A percentile compares a stretch with the other conserved stretches of the same genome.
These are phyloP conservation scores for Aspergillus sp. DNA, from an alignment of 2,329 filamentous ascomycete species.

Conservation along the genomic window DNA sequence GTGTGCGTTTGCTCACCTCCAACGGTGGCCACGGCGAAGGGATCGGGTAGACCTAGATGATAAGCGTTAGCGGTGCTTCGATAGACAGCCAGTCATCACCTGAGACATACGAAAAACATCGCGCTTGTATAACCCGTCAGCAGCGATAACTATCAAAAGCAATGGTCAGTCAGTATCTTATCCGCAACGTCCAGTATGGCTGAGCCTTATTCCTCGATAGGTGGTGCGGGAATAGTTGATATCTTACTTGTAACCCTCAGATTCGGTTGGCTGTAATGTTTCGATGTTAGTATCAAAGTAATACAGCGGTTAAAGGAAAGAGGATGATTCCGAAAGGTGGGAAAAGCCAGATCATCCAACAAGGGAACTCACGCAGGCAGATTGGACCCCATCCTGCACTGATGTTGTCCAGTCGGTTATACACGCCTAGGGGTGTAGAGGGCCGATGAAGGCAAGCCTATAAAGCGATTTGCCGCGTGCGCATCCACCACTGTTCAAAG, in stretches of 20 bases:
- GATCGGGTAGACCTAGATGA: conserved; percentile 83
- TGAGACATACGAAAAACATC: conserved; percentile 89
- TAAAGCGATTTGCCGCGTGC: conserved; percentile 28
- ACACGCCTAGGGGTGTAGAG: conserved; percentile 28
- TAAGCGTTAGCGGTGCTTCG: conserved; percentile 13
- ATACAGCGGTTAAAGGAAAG: neutral
- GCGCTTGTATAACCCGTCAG: conserved; percentile 96
- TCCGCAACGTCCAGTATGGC: neutral
- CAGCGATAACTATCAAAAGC: conserved; percentile 77
- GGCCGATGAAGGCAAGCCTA: conserved; percentile 39
- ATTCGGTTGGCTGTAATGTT: conserved; percentile 68
- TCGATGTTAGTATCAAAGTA: conserved; percentile 20
- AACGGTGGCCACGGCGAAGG: conserved; percentile 94
- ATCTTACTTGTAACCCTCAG: conserved; percentile 84
- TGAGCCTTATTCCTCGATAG: neutral
- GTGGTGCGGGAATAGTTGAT: neutral
- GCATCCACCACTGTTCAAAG: conserved; percentile 33
- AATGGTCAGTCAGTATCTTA: conserved; percentile 23
- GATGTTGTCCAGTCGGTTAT: conserved; percentile 24
- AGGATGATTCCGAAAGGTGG: neutral
- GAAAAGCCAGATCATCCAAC: conserved; percentile 6
- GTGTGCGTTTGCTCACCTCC: conserved; percentile 98
- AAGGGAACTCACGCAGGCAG: conserved; percentile 59
- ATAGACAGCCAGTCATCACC: conserved; percentile 1
- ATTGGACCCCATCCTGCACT: conserved; percentile 56